Evolutionary conservation across 345 rosid species (phyloP).

Genomic region (Eucalyptus virginea): DNA sequence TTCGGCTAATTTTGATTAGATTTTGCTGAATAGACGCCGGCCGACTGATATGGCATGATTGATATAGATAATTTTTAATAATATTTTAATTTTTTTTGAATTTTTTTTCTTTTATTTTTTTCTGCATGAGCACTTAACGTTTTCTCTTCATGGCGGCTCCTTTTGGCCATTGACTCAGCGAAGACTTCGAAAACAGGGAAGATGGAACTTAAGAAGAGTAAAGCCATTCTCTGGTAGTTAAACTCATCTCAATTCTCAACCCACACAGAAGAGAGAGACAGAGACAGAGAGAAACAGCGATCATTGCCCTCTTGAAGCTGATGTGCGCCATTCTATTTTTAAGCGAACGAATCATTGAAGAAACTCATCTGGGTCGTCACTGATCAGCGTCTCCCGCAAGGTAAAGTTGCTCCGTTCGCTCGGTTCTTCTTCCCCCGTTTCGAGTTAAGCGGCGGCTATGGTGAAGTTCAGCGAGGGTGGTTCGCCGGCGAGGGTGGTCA

Average conservation of each 20-base stretch:
- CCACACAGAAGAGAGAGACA: no score
- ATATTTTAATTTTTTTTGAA: no score
- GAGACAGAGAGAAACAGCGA: no score
- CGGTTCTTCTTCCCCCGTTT: neutral
- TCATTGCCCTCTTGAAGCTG: no score
- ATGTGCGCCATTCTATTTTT: neutral
- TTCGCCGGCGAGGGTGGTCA: conserved; percentile 14
- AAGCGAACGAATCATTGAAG: neutral
- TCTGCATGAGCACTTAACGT: no score
- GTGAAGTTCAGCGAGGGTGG: neutral
- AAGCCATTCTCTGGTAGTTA: neutral
- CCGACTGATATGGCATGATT: no score
- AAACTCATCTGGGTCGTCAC: neutral
- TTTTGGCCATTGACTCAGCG: neutral
- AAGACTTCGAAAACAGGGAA: neutral
- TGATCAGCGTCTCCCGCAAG: neutral
- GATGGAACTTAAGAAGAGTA: neutral
- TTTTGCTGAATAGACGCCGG: no score
- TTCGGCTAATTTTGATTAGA: fast-evolving
- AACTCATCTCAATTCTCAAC: no score
- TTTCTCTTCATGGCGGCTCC: neutral
- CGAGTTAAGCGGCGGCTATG: neutral
- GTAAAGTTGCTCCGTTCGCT: neutral
- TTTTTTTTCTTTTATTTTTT: no score
- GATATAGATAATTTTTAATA: no score